Conservation (phyloP, 2,329 filamentous ascomycete genomes). For the Penicillium olsonii region DNA sequence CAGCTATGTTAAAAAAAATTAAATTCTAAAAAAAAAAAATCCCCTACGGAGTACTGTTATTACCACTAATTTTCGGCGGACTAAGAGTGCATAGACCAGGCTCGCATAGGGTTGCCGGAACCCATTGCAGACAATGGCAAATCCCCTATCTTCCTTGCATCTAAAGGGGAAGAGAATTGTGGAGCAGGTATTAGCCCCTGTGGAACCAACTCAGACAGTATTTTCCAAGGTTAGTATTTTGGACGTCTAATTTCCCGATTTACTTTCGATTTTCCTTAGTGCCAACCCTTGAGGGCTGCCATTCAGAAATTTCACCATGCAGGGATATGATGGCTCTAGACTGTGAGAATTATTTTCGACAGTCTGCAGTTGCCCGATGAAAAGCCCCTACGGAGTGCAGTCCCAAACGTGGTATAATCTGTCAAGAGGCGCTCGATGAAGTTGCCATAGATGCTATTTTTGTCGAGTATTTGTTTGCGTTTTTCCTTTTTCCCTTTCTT, state of each 20-base stretch:
- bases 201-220: constrained; percentile 28
- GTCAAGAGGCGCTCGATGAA: background rate
- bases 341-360: constrained; percentile 1
- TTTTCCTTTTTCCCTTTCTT: background rate
- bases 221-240: background rate
- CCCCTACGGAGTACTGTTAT: background rate
- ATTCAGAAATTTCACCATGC: too few species aligned
- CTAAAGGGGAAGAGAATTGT: constrained; percentile 19
- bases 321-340: background rate
- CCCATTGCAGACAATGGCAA: constrained; percentile 11
- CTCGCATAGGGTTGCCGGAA: constrained; percentile 1
- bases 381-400: constrained; percentile 9
- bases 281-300: constrained; percentile 1
- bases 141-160: constrained; percentile 29
- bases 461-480: background rate
- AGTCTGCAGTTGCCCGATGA: constrained; percentile 16
- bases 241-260: background rate
- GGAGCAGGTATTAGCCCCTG: constrained; percentile 21
- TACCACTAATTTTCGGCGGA: constrained; percentile 16
- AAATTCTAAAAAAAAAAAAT: too few species aligned
- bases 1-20: too few species aligned
- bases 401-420: too few species aligned
- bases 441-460: background rate
- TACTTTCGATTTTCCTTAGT: constrained; percentile 3
- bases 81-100: constrained; percentile 23